phyloP scores from a whole-genome alignment of 2,329 filamentous ascomycete genomes.

The Phaeosphaeria sp. region DNA sequence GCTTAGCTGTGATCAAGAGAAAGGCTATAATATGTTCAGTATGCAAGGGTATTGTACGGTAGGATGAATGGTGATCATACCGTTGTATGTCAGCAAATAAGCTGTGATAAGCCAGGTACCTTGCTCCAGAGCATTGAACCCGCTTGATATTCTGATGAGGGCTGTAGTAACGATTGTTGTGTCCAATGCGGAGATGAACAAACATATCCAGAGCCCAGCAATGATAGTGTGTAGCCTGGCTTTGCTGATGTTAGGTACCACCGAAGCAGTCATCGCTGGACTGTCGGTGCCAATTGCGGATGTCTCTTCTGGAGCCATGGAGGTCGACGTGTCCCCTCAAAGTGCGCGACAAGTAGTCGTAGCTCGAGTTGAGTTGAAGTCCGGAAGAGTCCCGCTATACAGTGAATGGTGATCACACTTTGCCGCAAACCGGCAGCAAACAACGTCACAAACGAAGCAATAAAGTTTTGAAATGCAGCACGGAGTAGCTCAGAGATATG shows the following conservation, averaged over 20 bases:
- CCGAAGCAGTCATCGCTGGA: constrained; percentile 5
- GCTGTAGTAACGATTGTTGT: constrained; percentile 43
- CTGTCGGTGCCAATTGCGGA: not conserved
- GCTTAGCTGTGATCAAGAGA: constrained; percentile 42
- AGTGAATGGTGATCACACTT: not conserved
- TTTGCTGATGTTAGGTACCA: constrained; percentile 29
- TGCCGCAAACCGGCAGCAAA: not conserved
- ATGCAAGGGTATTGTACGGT: not conserved
- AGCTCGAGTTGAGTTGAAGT: not conserved
- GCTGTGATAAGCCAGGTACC: constrained; percentile 42
- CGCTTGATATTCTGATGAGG: constrained; percentile 38
- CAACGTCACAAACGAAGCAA: not conserved
- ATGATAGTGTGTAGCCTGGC: constrained; percentile 37
- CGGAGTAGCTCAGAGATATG: not conserved
- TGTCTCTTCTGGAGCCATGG: constrained; percentile 5
- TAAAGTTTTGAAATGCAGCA: not conserved
- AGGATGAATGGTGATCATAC: constrained; percentile 7
- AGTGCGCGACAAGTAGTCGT: not conserved
- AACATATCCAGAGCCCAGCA: constrained; percentile 38
- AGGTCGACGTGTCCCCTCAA: not conserved
- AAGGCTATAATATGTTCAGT: constrained; percentile 24
- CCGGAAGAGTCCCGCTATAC: not conserved
- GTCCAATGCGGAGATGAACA: constrained; percentile 44
- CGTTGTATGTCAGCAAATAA: constrained; percentile 43
- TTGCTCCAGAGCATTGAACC: constrained; percentile 34